Base-by-base conservation (phyloP, 257 asterid species). In the Catharanthus roseus region DNA sequence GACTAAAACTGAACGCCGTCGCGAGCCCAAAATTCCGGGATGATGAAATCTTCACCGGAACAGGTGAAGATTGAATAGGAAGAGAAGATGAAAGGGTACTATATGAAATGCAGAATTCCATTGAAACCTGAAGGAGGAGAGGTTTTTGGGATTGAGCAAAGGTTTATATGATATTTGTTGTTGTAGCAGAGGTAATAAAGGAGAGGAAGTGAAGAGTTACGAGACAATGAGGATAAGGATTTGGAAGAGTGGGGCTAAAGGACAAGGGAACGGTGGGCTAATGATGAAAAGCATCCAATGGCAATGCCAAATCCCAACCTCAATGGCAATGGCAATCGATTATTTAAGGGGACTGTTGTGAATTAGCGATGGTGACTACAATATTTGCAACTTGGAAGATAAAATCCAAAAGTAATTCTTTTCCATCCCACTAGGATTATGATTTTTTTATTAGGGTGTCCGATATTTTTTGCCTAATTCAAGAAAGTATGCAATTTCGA, bases 41-140 rank as follows among this genome's bases (percentile, higher is more conserved):
- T 5, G 61, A 23, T 33, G 77, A 13, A 19, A 72, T 3, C 73
- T 72, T 74, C 58, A 50, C 70, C 67, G 58, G 33, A 6, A 51
- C n/a, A 75, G 70, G 65, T 36, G 60, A 66, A 67, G 75, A 67
- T 23, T 8, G 83, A 68, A 75, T 80, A 72, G 77, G 82, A 76
- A 65, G 66, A 47, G 74, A 55, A 3, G 26, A 54, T 34, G 64
- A 55, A 66, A 77, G 81, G 78, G 70, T 76, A 85, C 85, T 87
- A 96, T 96, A 91, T 91, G 85, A 87, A 88, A 82, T 83, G 75
- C 13, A 31, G 23, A 36, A 26, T 19, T 7, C n/a, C n/a, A n/a
- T 38, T 16, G 11, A 42, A 31, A 34, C 16, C 56, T 49, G 4
- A 8, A 4, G n/a, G 18, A 38, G 15, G 53, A 12, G 23, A 51